Base-by-base conservation (phyloP, 306 rosid species). In the Comarum palustre region DNA sequence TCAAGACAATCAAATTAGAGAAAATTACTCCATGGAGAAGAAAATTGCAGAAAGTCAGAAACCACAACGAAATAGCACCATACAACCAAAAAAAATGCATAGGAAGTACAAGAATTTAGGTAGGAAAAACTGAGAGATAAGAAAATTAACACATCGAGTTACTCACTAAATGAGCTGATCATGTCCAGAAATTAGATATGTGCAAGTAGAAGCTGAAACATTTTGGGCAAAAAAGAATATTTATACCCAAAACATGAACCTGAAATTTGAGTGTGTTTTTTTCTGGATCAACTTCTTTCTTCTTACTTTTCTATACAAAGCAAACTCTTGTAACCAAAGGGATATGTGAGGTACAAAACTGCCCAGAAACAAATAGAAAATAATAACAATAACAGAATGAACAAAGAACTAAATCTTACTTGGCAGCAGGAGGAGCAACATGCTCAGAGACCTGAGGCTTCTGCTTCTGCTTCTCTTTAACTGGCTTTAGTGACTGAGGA, bases 351-450 rank as follows among this genome's bases (percentile, higher is more conserved):
- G 42, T 27, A 47, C 5, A 72, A 11, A 57, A 55, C n/a, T n/a
- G 64, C 57, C 36, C 14, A 13, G 61, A 25, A 19, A 27, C 3
- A 25, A 29, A 39, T n/a, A 5, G 15, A 71, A 48, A 15, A 2
- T 13, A 32, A 42, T n/a, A n/a, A n/a, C n/a, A 5, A 17, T 39
- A 1, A 3, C 43, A 9, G 9, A 31, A 3, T 12, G 52, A 72
- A 19, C 16, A 24, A 71, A 31, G 41, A 69, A 10, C 4, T 60
- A 39, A 9, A 79, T 75, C 87, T 79, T 84, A 94, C 97, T 94
- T 94, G 69, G 96, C 82, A 83, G 86, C 88, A 78, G 94, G 96
- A 85, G 89, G 87, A 77, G 45, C 79, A 9, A 46, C 78, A 62
- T 86, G 90, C 24, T 81, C 90, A 50, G 90, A 34, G 81, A 69